Base-by-base conservation (phyloP, 2,329 filamentous ascomycete genomes). In the Neurospora sp. region DNA sequence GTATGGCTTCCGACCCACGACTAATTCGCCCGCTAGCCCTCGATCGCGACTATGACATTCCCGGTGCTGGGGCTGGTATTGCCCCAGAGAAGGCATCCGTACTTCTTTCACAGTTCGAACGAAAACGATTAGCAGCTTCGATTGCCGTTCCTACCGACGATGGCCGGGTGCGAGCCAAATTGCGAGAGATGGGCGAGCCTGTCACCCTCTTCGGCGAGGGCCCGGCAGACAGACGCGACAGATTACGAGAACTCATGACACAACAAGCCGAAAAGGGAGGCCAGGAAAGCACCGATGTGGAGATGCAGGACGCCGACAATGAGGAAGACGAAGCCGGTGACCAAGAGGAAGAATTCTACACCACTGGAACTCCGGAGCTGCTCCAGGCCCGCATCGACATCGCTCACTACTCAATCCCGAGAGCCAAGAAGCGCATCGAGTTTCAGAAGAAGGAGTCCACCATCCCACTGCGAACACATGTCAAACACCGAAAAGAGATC, bases 121-220 rank as follows among this genome's bases (percentile, higher is more conserved):
- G 95, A 72, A 97, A 97, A 81, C 89, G 93, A 77, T 88, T 93
- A 77, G 94, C 93, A 11, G 93, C 93, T 19, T 91, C 91, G 11
- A 92, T 98, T 75, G 91, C 92, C 12, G 96, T 99, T 3, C 96
- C 95, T 0, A 99, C 96, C 69, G 94, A 97, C 79, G 96, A 99
- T 83, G 89, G 87, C 72, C 89, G 92, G 76, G 94, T 99, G 66
- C 91, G 93, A 71, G 85, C 89, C 43, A 89, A 88, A 74, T 86
- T 98, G 71, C 89, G 96, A 74, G 91, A 96, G 76, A 85, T 97
- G 73, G 93, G 92, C n/a, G 92, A 99, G 78, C 96, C 96, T 11
- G 89, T 98, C 69, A 99, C 95, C 0, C 85, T 98, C 0, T 99
- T 99, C 74, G 96, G 94, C 70, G 96, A 99, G 82, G 92, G 92